These are phyloP conservation scores for Boletus tomentosulus DNA, from an alignment of 768 basidiomycete species.

Conservation along the genomic window DNA sequence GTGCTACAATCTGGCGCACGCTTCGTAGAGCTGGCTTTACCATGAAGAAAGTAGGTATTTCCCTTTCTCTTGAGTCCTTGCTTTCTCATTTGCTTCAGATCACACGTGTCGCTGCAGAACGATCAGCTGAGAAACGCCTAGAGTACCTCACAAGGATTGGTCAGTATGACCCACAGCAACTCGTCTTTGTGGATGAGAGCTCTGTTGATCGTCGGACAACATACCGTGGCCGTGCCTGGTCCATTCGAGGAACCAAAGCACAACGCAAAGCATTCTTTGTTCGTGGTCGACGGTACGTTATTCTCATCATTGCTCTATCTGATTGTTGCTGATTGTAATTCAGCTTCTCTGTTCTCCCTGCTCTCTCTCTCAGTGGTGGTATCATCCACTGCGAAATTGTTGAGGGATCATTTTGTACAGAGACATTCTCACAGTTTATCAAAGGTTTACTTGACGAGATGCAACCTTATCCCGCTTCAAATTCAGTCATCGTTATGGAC, in stretches of 20 bases:
- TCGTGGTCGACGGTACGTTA: background rate
- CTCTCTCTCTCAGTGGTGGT: background rate
- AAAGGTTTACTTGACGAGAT: background rate
- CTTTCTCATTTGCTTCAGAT: background rate
- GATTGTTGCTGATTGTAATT: too few relatives aligned
- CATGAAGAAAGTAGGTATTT: background rate
- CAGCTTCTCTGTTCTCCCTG: constrained; percentile 4
- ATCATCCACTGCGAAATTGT: constrained; percentile 3
- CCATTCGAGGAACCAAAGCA: background rate
- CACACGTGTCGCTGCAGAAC: background rate
- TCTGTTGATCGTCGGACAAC: background rate
- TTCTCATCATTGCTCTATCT: background rate
- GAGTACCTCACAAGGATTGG: background rate
- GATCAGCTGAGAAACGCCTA: background rate
- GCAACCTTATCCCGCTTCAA: background rate
- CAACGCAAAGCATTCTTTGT: constrained; percentile 3
- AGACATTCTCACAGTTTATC: background rate
- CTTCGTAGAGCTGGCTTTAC: background rate
- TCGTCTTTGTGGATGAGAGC: background rate
- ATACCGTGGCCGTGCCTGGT: constrained; percentile 1
- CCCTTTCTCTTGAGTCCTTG: background rate
- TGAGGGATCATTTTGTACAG: background rate
- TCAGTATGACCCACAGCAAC: background rate
- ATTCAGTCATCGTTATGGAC: constrained; percentile 4
- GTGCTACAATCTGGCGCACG: background rate